Percentiles rank a stretch among this genome's conserved stretches.
Conservation (phyloP, 768 basidiomycete species). For the Trametes cinnabarina region DNA sequence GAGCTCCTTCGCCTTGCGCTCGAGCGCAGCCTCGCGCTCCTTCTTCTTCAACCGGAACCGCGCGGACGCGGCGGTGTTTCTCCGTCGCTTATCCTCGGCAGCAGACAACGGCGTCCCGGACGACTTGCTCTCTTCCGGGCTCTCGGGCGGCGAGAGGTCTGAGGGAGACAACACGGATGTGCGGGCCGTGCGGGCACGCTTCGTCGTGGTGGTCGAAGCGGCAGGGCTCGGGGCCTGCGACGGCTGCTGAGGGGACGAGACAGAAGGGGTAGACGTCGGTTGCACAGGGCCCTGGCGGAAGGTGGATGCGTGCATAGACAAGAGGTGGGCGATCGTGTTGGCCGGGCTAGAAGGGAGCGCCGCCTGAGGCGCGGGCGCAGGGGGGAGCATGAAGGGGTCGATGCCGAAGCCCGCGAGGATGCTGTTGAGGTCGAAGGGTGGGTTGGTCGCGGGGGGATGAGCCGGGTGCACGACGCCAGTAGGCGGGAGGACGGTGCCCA, state of each 20-base stretch:
- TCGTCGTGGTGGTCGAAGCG: constrained; percentile 31
- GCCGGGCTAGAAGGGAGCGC: constrained; percentile 37
- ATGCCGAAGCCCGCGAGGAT: constrained; percentile 39
- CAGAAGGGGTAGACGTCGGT: constrained; percentile 11
- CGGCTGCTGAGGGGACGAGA: neutral
- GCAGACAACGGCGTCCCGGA: constrained; percentile 40
- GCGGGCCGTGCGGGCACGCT: constrained; percentile 49
- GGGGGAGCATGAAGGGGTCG: constrained; percentile 41
- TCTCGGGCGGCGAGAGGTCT: constrained; percentile 30
- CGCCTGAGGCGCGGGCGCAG: constrained; percentile 32
- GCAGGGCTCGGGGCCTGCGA: constrained; percentile 30
- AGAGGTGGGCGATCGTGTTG: constrained; percentile 63
- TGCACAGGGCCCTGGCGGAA: constrained; percentile 20
- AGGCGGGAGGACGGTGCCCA: constrained; percentile 42
- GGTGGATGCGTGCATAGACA: constrained; percentile 54
- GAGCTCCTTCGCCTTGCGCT: constrained; percentile 81
- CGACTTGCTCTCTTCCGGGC: constrained; percentile 22
- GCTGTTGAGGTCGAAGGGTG: constrained; percentile 43
- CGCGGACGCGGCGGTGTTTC: constrained; percentile 91
- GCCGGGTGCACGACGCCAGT: constrained; percentile 17
- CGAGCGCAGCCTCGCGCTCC: constrained; percentile 87
- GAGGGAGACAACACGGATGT: constrained; percentile 18
- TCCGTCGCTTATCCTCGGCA: constrained; percentile 86
- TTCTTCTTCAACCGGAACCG: constrained; percentile 96
- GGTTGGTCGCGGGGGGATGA: constrained; percentile 29